These are phyloP conservation scores for Eucalyptus curtisii DNA, from an alignment of 345 rosid species.

Conservation along the genomic window DNA sequence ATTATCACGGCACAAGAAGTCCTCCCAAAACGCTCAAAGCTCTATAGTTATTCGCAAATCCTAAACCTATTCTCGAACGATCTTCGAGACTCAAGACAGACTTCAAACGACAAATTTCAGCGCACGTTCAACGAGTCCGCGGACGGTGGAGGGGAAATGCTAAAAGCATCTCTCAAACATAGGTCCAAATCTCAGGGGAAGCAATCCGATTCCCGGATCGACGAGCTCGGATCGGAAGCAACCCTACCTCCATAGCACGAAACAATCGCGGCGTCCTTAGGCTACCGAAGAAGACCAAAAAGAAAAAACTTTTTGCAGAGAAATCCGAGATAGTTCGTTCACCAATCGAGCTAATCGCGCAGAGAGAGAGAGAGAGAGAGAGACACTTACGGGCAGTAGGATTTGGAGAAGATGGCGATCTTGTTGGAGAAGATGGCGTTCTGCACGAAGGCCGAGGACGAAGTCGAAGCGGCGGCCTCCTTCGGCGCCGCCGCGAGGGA, in stretches of 20 bases:
- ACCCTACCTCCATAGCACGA: background rate
- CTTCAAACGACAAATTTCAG: background rate
- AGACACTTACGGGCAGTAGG: slow-evolving; percentile 75
- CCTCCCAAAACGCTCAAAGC: background rate
- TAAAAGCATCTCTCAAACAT: background rate
- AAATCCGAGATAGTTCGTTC: background rate
- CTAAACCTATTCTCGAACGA: background rate
- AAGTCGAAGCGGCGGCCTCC: slow-evolving; percentile 30
- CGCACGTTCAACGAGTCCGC: background rate
- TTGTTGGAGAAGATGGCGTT: slow-evolving; percentile 70
- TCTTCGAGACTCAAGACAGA: background rate
- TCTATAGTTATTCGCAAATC: background rate
- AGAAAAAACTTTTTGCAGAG: background rate
- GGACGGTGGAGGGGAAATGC: background rate
- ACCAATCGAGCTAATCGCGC: background rate
- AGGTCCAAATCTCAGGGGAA: background rate
- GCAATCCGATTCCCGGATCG: background rate
- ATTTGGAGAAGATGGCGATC: slow-evolving; percentile 90
- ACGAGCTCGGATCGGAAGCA: background rate
- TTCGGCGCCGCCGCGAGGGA: slow-evolving; percentile 2
- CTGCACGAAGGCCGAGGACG: slow-evolving; percentile 78
- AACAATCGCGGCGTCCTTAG: background rate
- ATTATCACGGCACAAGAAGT: background rate
- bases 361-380: background rate
- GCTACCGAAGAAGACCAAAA: background rate